These are phyloP conservation scores for Neolecta irregularis DNA, from an alignment of 1,139 yeast genomes.

Conservation along the genomic window DNA sequence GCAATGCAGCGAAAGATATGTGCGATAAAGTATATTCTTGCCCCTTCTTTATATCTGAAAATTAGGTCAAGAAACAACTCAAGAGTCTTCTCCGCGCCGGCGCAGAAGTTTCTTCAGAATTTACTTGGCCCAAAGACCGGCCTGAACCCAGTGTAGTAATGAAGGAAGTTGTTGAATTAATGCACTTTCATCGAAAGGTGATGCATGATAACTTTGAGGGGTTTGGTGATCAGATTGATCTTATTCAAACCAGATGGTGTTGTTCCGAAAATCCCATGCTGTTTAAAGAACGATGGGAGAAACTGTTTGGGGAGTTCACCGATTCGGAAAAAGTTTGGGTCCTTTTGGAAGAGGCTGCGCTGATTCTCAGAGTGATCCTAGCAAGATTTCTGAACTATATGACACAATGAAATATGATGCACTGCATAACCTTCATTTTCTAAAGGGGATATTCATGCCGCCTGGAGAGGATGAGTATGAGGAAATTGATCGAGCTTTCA, in stretches of 20 bases:
- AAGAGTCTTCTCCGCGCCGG: conserved; percentile 91
- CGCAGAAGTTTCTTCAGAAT: conserved; percentile 95
- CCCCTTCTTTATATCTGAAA: neutral
- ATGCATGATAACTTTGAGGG: conserved; percentile 63
- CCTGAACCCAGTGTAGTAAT: conserved; percentile 93
- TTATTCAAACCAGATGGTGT: conserved; percentile 78
- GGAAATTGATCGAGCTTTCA: conserved; percentile 17
- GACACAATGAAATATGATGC: conserved; percentile 99
- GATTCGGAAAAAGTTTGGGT: conserved; percentile 67
- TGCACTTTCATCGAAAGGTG: conserved; percentile 79
- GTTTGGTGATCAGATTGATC: conserved; percentile 41
- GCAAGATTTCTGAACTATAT: conserved; percentile 87
- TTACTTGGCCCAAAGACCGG: conserved; percentile 97
- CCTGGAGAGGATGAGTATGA: conserved; percentile 28
- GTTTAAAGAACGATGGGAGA: conserved; percentile 95
- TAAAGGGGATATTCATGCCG: conserved; percentile 67
- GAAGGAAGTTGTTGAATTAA: conserved; percentile 82
- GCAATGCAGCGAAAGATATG: conserved; percentile 93
- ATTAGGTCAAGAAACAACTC: conserved; percentile 69
- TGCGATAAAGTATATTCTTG: conserved; percentile 51
- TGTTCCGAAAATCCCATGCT: conserved; percentile 87
- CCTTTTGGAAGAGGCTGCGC: neutral
- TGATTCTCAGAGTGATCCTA: conserved; percentile 43
- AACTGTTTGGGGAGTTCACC: conserved; percentile 79
- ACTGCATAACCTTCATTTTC: conserved; percentile 77